Evolutionary conservation across 176 grass and related monocot species (phyloP).

Genomic region (Typha latifolia): DNA sequence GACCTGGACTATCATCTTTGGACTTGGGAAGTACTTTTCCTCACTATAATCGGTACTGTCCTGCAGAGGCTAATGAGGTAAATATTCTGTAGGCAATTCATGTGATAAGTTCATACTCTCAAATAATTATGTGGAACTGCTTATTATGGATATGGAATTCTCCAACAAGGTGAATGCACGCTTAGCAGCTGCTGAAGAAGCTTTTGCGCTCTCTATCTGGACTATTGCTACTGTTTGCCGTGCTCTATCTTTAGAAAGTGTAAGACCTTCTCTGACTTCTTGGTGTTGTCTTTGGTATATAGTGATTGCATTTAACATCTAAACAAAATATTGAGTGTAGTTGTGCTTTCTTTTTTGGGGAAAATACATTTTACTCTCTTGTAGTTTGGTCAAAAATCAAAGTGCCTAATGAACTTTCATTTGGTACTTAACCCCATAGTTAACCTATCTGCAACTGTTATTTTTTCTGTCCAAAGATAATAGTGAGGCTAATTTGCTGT

Average conservation of each 20-base stretch:
- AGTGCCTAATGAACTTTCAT: too few species aligned
- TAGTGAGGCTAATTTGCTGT: too few species aligned
- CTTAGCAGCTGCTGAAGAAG: conserved; percentile 85
- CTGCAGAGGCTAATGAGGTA: conserved; percentile 56
- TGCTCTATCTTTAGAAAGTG: conserved; percentile 83
- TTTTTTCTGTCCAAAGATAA: too few species aligned
- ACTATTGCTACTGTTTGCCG: conserved; percentile 74
- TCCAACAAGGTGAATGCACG: conserved; percentile 46
- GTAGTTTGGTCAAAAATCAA: neutral
- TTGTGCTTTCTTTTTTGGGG: neutral
- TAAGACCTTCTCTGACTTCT: conserved; percentile 29
- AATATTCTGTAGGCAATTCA: conserved; percentile 11
- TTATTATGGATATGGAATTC: conserved; percentile 26
- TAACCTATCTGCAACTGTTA: too few species aligned
- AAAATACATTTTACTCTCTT: too few species aligned
- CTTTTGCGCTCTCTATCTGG: conserved; percentile 81
- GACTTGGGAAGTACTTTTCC: conserved; percentile 35
- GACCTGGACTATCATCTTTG: conserved; percentile 50
- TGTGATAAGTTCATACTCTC: conserved; percentile 7
- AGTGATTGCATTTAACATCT: neutral
- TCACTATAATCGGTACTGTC: conserved; percentile 26
- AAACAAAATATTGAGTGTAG: neutral
- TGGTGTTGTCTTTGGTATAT: conserved; percentile 4
- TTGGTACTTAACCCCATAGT: too few species aligned
- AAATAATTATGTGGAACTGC: conserved; percentile 2